Percentiles rank a stretch among this genome's conserved stretches.
These are phyloP conservation scores for Verbascum thapsus DNA, from an alignment of 257 asterid species.

Conservation along the genomic window DNA sequence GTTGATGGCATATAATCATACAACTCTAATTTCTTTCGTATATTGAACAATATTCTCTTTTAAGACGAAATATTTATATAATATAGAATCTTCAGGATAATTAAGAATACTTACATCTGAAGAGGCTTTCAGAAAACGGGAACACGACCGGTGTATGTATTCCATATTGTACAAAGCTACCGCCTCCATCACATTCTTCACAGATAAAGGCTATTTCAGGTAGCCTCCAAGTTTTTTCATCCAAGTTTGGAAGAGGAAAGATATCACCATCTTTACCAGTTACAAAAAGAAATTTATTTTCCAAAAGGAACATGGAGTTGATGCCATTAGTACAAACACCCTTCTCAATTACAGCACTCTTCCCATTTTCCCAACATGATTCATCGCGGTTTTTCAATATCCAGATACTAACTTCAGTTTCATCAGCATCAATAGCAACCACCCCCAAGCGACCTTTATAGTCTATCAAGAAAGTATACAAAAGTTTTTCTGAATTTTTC, in stretches of 20 bases:
- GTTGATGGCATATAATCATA: neutral
- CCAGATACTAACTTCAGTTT: constrained; percentile 11
- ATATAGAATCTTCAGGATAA: neutral
- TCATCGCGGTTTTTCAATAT: neutral
- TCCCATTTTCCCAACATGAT: neutral
- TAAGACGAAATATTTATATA: neutral
- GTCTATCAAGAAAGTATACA: constrained; percentile 15
- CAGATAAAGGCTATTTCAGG: neutral
- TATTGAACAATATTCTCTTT: neutral
- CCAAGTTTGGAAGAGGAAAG: constrained; percentile 16
- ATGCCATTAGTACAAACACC: neutral
- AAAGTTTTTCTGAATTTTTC: neutral
- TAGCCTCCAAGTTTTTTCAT: constrained; percentile 9
- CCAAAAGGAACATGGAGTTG: constrained; percentile 14
- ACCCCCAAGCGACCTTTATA: constrained; percentile 11
- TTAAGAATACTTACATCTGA: constrained; percentile 21
- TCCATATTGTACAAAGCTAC: neutral
- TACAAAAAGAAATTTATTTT: constrained; percentile 9
- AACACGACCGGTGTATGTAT: neutral
- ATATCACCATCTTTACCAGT: neutral
- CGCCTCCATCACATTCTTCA: neutral
- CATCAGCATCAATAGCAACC: constrained; percentile 9
- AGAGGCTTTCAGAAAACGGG: constrained; percentile 25
- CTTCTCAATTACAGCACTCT: neutral
- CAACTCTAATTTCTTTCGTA: neutral